These are phyloP conservation scores for Elaeis guineensis DNA, from an alignment of 176 grass and related monocot species.

Conservation along the genomic window DNA sequence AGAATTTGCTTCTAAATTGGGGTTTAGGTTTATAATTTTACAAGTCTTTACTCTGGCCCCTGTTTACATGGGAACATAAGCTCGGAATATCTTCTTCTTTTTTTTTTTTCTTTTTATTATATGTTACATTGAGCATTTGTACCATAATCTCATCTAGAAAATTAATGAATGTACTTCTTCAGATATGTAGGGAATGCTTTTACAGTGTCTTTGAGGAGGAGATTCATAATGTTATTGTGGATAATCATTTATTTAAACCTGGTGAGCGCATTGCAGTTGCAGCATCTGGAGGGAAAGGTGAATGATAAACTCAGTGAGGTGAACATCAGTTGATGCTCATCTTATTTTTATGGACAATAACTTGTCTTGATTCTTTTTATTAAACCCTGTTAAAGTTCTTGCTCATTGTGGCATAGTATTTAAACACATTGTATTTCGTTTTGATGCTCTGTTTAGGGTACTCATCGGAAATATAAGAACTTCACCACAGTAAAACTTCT, in stretches of 20 bases:
- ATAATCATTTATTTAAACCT: slow-evolving; percentile 73
- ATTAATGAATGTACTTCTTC: slow-evolving; percentile 21
- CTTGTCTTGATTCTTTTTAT: too few species aligned
- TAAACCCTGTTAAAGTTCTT: too few species aligned
- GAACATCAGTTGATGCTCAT: slow-evolving; percentile 1
- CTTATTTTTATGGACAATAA: background rate
- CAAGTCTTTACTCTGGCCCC: too few species aligned
- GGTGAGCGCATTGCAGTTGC: slow-evolving; percentile 82
- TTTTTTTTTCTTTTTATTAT: slow-evolving; percentile 2
- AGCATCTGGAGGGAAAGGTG: slow-evolving; percentile 98
- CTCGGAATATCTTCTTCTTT: background rate
- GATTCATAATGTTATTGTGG: slow-evolving; percentile 73
- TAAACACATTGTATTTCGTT: too few species aligned
- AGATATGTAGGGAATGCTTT: slow-evolving; percentile 92
- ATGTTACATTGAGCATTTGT: background rate
- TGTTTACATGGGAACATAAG: too few species aligned
- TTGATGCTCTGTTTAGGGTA: too few species aligned
- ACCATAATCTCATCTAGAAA: background rate
- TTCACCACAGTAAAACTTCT: too few species aligned
- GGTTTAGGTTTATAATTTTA: too few species aligned
- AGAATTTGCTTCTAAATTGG: too few species aligned
- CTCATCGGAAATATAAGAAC: too few species aligned
- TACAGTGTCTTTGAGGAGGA: slow-evolving; percentile 83
- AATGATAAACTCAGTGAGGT: background rate
- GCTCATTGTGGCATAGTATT: too few species aligned